Evolutionary conservation across 228 moss, liverwort and hornwort species (phyloP).

Genomic region (Sphagnum magellanicum): DNA sequence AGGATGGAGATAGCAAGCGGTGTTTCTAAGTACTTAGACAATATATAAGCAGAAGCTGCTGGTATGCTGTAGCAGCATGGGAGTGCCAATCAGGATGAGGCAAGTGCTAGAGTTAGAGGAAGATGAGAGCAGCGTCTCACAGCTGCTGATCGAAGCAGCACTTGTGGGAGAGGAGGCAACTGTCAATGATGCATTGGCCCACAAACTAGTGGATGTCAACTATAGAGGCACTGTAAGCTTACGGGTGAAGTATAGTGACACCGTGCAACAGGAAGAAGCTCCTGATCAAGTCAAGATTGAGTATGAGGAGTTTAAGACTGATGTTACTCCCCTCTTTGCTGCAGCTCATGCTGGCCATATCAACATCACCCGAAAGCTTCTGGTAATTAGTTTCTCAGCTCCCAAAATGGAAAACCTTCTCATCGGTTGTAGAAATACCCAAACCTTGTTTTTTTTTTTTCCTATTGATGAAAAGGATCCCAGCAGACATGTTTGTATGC

Average conservation of each 20-base stretch:
- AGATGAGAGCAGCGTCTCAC: constrained; percentile 35
- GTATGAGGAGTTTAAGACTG: constrained; percentile 46
- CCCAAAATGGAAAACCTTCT: no score
- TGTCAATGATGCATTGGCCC: constrained; percentile 20
- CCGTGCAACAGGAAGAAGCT: constrained; percentile 35
- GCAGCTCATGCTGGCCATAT: constrained; percentile 41
- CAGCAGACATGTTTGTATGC: no score
- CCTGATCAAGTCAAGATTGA: constrained; percentile 38
- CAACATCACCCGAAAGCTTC: constrained; percentile 37
- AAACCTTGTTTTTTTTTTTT: no score
- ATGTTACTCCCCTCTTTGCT: constrained; percentile 46
- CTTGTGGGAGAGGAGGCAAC: constrained; percentile 31
- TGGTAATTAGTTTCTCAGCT: constrained; percentile 9
- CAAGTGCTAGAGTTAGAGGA: constrained; percentile 32
- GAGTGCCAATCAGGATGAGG: constrained; percentile 21
- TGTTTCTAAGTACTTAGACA: no score
- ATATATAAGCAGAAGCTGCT: no score
- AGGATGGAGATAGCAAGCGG: no score
- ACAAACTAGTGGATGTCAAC: constrained; percentile 44
- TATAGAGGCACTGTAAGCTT: constrained; percentile 43
- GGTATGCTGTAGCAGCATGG: no score
- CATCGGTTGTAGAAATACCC: no score
- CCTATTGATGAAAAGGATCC: no score
- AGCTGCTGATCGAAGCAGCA: constrained; percentile 29
- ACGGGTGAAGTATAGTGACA: constrained; percentile 35